These are phyloP conservation scores for Ricinus communis DNA, from an alignment of 345 rosid species.

Conservation along the genomic window DNA sequence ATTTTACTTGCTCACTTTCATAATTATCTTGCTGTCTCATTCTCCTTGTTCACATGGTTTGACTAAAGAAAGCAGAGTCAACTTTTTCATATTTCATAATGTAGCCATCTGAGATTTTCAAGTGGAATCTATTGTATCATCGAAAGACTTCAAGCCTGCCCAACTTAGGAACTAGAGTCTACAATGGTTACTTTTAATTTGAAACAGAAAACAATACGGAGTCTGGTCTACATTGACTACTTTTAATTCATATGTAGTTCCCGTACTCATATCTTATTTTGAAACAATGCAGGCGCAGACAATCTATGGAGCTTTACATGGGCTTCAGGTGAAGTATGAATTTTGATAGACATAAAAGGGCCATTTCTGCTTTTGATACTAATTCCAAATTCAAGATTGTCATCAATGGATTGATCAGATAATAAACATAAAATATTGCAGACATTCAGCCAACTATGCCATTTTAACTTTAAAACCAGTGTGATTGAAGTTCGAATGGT, in stretches of 20 bases:
- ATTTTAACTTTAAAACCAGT: constrained; percentile 45
- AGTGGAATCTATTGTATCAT: neutral
- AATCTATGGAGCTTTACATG: constrained; percentile 74
- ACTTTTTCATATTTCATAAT: neutral
- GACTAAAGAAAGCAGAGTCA: neutral
- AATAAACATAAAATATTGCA: constrained; percentile 31
- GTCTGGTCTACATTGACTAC: neutral
- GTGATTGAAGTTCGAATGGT: constrained; percentile 46
- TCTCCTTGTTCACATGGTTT: neutral
- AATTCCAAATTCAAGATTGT: constrained; percentile 2
- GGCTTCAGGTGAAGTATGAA: constrained; percentile 55
- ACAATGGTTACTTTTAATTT: neutral
- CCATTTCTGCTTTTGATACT: neutral
- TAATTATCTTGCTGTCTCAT: neutral
- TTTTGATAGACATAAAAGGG: neutral
- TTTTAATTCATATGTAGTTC: neutral
- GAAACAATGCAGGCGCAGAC: constrained; percentile 51
- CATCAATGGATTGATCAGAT: constrained; percentile 4
- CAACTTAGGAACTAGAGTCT: neutral
- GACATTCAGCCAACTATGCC: constrained; percentile 78
- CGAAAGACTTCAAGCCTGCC: neutral
- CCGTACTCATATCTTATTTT: constrained; percentile 19
- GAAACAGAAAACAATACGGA: neutral
- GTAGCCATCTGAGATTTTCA: neutral
- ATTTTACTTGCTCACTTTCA: neutral